Evolutionary conservation across 495 filamentous ascomycete genomes (phyloP), one percentile per base, ranked within the genome.

Genomic region (Acidomyces sp.): DNA sequence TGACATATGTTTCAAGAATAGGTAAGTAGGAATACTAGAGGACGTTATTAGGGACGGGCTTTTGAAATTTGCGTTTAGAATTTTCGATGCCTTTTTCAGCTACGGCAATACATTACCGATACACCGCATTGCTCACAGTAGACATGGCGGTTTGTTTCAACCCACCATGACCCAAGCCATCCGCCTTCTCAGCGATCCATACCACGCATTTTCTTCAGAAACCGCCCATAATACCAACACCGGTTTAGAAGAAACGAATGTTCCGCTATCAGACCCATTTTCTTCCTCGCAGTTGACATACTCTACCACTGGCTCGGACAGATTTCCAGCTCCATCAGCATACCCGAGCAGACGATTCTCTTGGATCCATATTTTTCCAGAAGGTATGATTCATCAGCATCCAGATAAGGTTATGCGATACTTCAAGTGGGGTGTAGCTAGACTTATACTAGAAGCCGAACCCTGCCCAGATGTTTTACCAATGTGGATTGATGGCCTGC

Each of bases 281-380:
- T 61, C 66, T 11, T 66, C 66, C 12, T 69, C 72, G 6, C 64
- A 70, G 25, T 63, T 74, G 11, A 78, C 74, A 34, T 88, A 75
- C 62, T 74, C 76, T 2, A 80, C 77, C 5, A 75, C 64, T 22
- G 70, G 71, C 29, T 31, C 20, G 24, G 77, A 83, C 57, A 49
- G 46, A 26, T 74, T 74, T 60, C 63, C 64, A 3, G 60, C 77
- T 1, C 78, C 78, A 6, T 67, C 77, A 2, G 52, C 59, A 23
- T 74, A 71, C 56, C 43, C 61, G 0, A 48, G 34, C n/a, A 66
- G 72, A 37, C 64, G 67, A 22, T 65, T 81, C 59, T 68, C 69
- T 27, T 95, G 88, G 90, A 64, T 96, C 2, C 90, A 97, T 61
- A 80, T 96, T 30, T 97, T 95, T 62, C 90, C 90, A 25, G 90